Percentiles rank a stretch among this genome's conserved stretches.
These are phyloP conservation scores for Panus rudis DNA, from an alignment of 768 basidiomycete species.

Conservation along the genomic window DNA sequence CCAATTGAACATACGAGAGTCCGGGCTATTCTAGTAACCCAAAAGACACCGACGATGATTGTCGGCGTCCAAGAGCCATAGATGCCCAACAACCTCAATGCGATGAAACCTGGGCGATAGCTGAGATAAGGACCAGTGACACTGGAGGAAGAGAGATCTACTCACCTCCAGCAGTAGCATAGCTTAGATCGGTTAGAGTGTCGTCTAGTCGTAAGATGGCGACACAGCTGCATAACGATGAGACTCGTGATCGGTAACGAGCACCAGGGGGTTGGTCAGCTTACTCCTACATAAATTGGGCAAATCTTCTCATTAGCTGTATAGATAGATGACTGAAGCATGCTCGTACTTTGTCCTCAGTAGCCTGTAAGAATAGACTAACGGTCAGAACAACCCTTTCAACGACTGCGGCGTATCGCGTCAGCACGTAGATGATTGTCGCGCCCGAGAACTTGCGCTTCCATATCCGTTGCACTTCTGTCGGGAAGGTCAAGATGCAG, in stretches of 20 bases:
- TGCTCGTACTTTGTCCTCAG: background rate
- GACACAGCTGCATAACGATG: slow-evolving; percentile 16
- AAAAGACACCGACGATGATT: slow-evolving; percentile 3
- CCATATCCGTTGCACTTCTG: background rate
- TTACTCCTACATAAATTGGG: background rate
- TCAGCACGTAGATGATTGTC: background rate
- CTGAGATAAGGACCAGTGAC: background rate
- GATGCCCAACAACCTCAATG: slow-evolving; percentile 12
- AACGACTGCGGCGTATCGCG: background rate
- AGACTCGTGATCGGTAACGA: too few relatives aligned
- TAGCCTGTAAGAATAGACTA: background rate
- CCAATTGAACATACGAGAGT: slow-evolving; percentile 8
- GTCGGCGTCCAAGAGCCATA: slow-evolving; percentile 11
- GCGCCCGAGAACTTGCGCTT: background rate
- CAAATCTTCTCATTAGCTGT: background rate
- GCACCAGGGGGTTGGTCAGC: too few relatives aligned
- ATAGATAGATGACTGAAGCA: background rate
- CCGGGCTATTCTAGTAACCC: slow-evolving; percentile 6
- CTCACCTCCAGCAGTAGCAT: slow-evolving; percentile 12
- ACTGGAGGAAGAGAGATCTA: background rate
- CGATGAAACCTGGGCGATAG: slow-evolving; percentile 9
- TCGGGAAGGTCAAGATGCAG: background rate
- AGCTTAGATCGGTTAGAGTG: slow-evolving; percentile 12
- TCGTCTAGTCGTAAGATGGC: slow-evolving; percentile 14
- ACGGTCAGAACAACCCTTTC: background rate